Conservation (phyloP, 176 grass and related monocot species). For the Pharus latifolius region DNA sequence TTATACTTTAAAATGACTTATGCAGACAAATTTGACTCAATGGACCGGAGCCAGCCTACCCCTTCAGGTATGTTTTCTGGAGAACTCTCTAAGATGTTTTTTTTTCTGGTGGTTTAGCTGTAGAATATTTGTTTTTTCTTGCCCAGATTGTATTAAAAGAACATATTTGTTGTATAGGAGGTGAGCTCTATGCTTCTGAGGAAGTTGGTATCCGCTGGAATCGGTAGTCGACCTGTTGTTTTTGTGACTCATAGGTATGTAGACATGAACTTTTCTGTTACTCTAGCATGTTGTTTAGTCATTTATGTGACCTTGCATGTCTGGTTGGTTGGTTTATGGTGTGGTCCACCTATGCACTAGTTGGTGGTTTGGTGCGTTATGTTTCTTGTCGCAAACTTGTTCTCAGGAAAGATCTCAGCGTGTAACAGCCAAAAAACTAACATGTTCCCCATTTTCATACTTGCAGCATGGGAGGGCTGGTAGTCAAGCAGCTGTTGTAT, state of each 20-base stretch:
- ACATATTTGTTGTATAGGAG: slow-evolving; percentile 51
- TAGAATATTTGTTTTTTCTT: slow-evolving; percentile 10
- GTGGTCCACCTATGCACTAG: background rate
- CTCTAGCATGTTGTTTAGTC: background rate
- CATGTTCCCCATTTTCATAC: slow-evolving; percentile 8
- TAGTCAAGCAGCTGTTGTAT: slow-evolving; percentile 91
- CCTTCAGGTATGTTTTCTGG: slow-evolving; percentile 68
- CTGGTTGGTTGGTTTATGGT: background rate
- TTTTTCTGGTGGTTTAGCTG: too few species aligned
- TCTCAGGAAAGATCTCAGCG: background rate
- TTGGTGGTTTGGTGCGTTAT: background rate
- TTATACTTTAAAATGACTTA: slow-evolving; percentile 31
- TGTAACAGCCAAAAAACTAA: slow-evolving; percentile 5
- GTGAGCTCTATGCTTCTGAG: slow-evolving; percentile 89
- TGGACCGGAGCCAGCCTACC: slow-evolving; percentile 96
- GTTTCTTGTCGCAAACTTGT: background rate
- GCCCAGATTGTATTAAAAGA: background rate
- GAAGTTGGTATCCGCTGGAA: slow-evolving; percentile 68
- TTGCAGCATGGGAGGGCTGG: slow-evolving; percentile 92
- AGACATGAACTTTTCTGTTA: background rate
- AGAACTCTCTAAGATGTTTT: background rate
- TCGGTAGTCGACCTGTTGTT: slow-evolving; percentile 77
- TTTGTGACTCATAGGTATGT: slow-evolving; percentile 92
- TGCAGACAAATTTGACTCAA: slow-evolving; percentile 97
- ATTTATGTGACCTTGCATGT: background rate